Percentiles rank a stretch among this genome's conserved stretches.
These are phyloP conservation scores for Mortierella sp. DNA, from an alignment of 371 early-diverging fungal species.

Conservation along the genomic window DNA sequence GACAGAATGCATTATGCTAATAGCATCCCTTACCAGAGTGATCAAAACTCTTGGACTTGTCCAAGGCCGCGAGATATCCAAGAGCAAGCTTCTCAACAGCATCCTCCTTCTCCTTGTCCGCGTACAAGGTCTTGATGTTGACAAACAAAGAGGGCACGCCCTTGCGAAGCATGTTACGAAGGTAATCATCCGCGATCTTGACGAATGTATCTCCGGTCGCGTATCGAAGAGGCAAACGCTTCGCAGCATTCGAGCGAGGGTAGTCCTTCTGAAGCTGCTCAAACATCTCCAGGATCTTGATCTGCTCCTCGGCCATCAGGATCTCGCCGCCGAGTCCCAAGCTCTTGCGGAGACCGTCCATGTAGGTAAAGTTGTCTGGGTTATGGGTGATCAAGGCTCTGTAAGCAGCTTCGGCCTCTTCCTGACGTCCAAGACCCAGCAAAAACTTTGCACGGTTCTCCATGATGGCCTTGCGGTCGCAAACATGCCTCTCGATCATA, in stretches of 20 bases:
- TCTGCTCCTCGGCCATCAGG: conserved; percentile 53
- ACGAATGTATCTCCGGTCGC: conserved; percentile 81
- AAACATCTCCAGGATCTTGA: conserved; percentile 60
- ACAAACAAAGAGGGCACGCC: conserved; percentile 94
- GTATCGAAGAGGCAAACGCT: conserved; percentile 79
- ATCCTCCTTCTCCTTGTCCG: conserved; percentile 71
- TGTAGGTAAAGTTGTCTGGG: conserved; percentile 81
- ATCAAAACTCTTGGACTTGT: conserved; percentile 61
- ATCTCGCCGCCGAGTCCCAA: conserved; percentile 55
- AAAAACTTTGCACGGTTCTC: conserved; percentile 81
- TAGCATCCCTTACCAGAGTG: conserved; percentile 50
- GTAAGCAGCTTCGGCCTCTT: conserved; percentile 83
- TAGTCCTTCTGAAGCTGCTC: conserved; percentile 75
- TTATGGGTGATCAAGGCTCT: conserved; percentile 80
- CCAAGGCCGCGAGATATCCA: conserved; percentile 67
- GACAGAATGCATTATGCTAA: no score
- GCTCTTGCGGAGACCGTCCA: conserved; percentile 71
- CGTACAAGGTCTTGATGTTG: conserved; percentile 80
- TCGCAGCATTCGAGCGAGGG: conserved; percentile 85
- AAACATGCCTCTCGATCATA: conserved; percentile 73
- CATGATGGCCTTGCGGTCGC: conserved; percentile 77
- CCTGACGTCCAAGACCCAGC: conserved; percentile 69
- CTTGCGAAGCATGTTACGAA: conserved; percentile 83
- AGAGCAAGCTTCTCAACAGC: conserved; percentile 74
- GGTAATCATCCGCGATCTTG: conserved; percentile 67